phyloP scores from a whole-genome alignment of 352 stramenopile genomes.

The Phytopythium mirpurense region DNA sequence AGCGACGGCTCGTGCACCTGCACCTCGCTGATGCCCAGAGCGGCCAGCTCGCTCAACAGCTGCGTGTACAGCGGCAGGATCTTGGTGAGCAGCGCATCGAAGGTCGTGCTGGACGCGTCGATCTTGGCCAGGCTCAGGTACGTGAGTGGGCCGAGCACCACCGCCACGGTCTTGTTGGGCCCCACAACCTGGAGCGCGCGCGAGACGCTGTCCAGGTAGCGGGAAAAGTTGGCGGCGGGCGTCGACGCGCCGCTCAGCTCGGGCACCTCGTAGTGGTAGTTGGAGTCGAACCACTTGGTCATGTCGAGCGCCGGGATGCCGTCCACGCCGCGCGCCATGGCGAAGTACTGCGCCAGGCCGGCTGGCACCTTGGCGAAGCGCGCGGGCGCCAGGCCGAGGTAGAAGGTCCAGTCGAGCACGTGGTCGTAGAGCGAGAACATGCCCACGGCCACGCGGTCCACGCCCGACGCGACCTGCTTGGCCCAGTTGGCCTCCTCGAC shows the following conservation, averaged over 20 bases:
- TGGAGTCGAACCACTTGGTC: constrained; percentile 95
- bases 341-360: constrained; percentile 82
- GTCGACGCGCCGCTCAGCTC: constrained; percentile 77
- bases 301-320: constrained; percentile 90
- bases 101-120: constrained; percentile 47
- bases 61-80: constrained; percentile 78
- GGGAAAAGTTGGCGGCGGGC: constrained; percentile 74
- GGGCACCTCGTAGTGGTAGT: constrained; percentile 95
- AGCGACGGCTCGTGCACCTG: constrained; percentile 91
- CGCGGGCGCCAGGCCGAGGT: constrained; percentile 71
- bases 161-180: constrained; percentile 72
- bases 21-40: constrained; percentile 77
- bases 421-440: constrained; percentile 92
- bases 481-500: constrained; percentile 87
- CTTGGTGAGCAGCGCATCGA: constrained; percentile 62
- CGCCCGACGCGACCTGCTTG: constrained; percentile 71
- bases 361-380: constrained; percentile 63
- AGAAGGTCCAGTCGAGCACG: constrained; percentile 86
- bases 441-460: constrained; percentile 77
- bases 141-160: constrained; percentile 80
- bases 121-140: constrained; percentile 82
- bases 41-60: constrained; percentile 65
- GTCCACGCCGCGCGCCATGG: constrained; percentile 88
- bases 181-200: constrained; percentile 80
- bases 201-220: constrained; percentile 67